Evolutionary conservation across 495 filamentous ascomycete genomes (phyloP).

Genomic region (Aspergillus heteromorphus): DNA sequence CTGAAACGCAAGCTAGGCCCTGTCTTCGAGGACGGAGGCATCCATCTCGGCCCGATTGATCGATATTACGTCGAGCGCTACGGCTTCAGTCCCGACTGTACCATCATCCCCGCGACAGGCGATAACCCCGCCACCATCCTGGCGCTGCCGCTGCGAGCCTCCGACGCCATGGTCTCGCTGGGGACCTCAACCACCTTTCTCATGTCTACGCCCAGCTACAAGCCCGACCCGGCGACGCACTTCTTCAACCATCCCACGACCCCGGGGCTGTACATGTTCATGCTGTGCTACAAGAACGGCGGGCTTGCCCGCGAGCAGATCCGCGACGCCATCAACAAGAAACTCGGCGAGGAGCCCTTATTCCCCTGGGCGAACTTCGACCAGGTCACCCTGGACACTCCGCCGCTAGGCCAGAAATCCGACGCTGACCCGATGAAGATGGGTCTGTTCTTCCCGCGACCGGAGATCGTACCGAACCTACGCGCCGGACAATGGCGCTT

Average conservation of each 20-base stretch:
- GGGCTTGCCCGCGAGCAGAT: slow-evolving; percentile 78
- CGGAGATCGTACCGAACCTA: slow-evolving; percentile 93
- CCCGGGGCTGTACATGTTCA: slow-evolving; percentile 86
- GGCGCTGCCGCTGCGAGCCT: slow-evolving; percentile 73
- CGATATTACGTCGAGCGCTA: slow-evolving; percentile 72
- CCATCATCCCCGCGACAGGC: slow-evolving; percentile 80
- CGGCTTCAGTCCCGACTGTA: slow-evolving; percentile 69
- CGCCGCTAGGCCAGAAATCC: slow-evolving; percentile 56
- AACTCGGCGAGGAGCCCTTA: slow-evolving; percentile 29
- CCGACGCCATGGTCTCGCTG: slow-evolving; percentile 89
- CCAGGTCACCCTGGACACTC: slow-evolving; percentile 53
- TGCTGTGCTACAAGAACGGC: slow-evolving; percentile 99
- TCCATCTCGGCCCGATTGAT: slow-evolving; percentile 66
- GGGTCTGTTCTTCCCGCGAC: slow-evolving; percentile 88
- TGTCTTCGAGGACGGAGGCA: slow-evolving; percentile 74
- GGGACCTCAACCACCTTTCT: slow-evolving; percentile 96
- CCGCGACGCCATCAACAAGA: slow-evolving; percentile 35
- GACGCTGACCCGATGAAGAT: slow-evolving; percentile 62
- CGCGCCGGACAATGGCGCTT: slow-evolving; percentile 78
- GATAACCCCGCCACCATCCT: slow-evolving; percentile 97
- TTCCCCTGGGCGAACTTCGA: slow-evolving; percentile 78
- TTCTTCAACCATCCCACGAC: slow-evolving; percentile 89
- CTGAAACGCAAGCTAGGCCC: slow-evolving; percentile 74
- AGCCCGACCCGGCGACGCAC: slow-evolving; percentile 80
- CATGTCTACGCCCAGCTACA: slow-evolving; percentile 88